Evolutionary conservation across 148 eudicot genomes (phyloP), one percentile per base, ranked within the genome.

Genomic region (Pharnaceum exiguum): DNA sequence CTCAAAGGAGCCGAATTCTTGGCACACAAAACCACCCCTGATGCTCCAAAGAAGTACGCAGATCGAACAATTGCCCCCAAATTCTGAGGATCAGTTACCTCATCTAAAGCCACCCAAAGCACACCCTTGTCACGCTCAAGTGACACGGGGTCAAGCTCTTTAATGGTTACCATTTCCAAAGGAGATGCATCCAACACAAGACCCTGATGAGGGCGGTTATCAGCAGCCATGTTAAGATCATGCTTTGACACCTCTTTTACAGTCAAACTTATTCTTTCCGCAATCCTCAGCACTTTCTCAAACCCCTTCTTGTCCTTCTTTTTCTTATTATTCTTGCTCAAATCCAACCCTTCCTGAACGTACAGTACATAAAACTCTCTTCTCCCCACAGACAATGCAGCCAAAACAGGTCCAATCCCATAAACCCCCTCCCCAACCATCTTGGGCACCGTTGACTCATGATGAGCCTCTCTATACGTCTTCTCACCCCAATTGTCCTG

Each of bases 1-100:
- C 95, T 94, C 63, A 94, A 70, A 24, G 99, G 96, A 51, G 99
- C 99, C 18, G 99, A 94, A 66, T 94, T 94, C 70, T 94, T 94
- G 1, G 96, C 96, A 73, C 99, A 94, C 42, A 94, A 58, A 11
- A 89, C 80, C 37, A 94, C 87, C 32, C 99, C 99, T 4, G 83
- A 61, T 44, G 89, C 91, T 58, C 99, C 99, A 62, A 94, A 94
- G 68, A 89, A 94, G 67, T 94, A 94, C 7, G 99, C 60, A 13
- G 96, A 94, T 22, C 99, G 67, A 19, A 94, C 78, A 22, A 94
- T 94, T 31, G 99, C 99, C 25, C 99, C 99, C 54, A 94, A 67
- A 69, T 94, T 93, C 55, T 94, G 99, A 30, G 99, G 99, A 66
- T 94, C 99, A 0, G 89, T 89, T 30, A 94, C 96, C 71, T 94